These are phyloP conservation scores for Chrysoporthe cubensis DNA, from an alignment of 2,329 filamentous ascomycete species.

Conservation along the genomic window DNA sequence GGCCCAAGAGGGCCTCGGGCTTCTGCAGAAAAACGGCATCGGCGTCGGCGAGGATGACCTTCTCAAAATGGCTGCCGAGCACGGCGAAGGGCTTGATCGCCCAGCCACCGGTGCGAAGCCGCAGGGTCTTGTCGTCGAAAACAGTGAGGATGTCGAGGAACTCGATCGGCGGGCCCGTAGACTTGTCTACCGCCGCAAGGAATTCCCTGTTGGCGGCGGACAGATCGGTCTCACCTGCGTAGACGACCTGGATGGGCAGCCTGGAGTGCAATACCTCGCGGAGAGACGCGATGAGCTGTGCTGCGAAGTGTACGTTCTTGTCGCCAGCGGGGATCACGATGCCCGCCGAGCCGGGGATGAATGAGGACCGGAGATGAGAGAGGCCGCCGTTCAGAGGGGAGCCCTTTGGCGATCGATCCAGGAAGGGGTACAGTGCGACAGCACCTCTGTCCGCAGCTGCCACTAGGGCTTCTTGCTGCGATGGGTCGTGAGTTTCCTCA, in stretches of 20 bases:
- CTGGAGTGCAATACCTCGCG: constrained; percentile 36
- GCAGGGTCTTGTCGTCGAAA: constrained; percentile 39
- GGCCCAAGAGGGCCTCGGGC: constrained; percentile 39
- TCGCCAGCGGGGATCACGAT: constrained; percentile 43
- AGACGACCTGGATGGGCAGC: constrained; percentile 43
- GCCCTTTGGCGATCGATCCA: constrained; percentile 22
- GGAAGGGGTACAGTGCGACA: constrained; percentile 35
- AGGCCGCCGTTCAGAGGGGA: constrained; percentile 29
- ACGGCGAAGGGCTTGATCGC: constrained; percentile 48
- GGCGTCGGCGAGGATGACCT: constrained; percentile 45
- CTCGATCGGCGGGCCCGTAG: constrained; percentile 31
- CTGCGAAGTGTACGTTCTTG: constrained; percentile 39
- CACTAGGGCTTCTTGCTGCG: constrained; percentile 23
- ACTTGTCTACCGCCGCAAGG: constrained; percentile 27
- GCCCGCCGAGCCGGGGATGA: constrained; percentile 34
- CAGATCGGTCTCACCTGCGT: constrained; percentile 42
- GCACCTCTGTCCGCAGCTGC: constrained; percentile 28
- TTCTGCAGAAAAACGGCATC: constrained; percentile 45
- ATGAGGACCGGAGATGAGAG: constrained; percentile 29
- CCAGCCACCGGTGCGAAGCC: constrained; percentile 40
- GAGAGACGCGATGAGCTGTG: constrained; percentile 40
- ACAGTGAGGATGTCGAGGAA: constrained; percentile 40
- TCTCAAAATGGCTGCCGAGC: constrained; percentile 41
- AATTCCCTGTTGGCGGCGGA: constrained; percentile 32
- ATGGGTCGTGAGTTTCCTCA: constrained; percentile 16